phyloP scores from a whole-genome alignment of 1,139 yeast species.

The Sugiyamaella neomexicana region DNA sequence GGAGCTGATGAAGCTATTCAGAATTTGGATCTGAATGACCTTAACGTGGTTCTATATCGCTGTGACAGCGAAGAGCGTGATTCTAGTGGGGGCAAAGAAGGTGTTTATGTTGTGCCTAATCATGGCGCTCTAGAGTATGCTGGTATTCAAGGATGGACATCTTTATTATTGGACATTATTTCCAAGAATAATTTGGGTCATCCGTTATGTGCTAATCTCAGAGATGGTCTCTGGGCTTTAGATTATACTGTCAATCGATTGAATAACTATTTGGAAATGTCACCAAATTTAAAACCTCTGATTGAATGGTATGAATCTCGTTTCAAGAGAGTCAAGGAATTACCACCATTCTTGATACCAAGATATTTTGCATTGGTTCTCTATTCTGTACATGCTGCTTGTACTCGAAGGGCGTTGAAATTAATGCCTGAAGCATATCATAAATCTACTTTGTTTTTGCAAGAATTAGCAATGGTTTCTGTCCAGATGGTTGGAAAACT shows the following conservation, averaged over 20 bases:
- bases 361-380: constrained; percentile 79
- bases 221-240: constrained; percentile 87
- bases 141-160: constrained; percentile 91
- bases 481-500: constrained; percentile 82
- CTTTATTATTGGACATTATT: constrained; percentile 63
- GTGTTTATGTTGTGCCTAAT: constrained; percentile 72
- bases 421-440: constrained; percentile 57
- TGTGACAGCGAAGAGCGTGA: constrained; percentile 90
- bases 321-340: constrained; percentile 59
- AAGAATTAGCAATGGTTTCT: constrained; percentile 75
- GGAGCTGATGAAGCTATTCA: constrained; percentile 77
- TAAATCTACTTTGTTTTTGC: constrained; percentile 69
- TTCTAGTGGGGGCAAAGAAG: constrained; percentile 65
- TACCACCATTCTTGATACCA: constrained; percentile 82
- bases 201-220: constrained; percentile 74
- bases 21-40: constrained; percentile 61
- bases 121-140: constrained; percentile 77
- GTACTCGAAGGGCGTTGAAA: constrained; percentile 64
- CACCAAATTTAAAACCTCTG: constrained; percentile 52
- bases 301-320: constrained; percentile 70
- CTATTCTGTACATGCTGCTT: constrained; percentile 80
- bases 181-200: constrained; percentile 77
- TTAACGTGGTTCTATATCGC: constrained; percentile 72
- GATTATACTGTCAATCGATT: constrained; percentile 71
- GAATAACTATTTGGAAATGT: constrained; percentile 50